Base-by-base conservation (phyloP, 345 rosid genomes). In the Geranium rotundifolium region DNA sequence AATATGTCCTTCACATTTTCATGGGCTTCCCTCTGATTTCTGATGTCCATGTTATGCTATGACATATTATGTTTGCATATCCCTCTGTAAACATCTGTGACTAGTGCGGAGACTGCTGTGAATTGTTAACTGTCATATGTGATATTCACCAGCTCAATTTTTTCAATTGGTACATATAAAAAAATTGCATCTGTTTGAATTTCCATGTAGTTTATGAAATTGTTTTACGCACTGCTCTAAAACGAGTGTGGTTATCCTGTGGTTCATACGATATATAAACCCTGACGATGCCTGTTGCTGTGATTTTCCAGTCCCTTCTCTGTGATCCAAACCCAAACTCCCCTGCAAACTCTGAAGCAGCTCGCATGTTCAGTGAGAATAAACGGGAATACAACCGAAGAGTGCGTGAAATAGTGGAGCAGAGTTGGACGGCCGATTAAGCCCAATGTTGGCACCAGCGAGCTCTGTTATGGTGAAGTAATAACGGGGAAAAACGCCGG, bases 241-340 rank as follows among this genome's bases (percentile, higher is more conserved):
- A 34, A 34, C 41, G 10, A 34, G 41, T 34, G 41, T 34, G 41
- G 7, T 14, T 14, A 7, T 37, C 1, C 27, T 23, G 27, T 23
- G 27, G 27, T 23, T 4, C 41, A 1, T 34, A 34, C 10, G 34
- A 23, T 49, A 30, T 19, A 58, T 17, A 20, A 27, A 31, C 14
- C 29, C 46, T 58, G n/a, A 58, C 58, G 55, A 54, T 23, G 27
- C 46, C 34, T 67, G 19, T 29, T 61, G 27, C 9, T 41, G 19
- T 29, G 52, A 41, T 19, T 65, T 10, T 2, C 19, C 73, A 86
- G 89, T 82, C 88, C 5, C 65, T 85, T 71, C 86, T 88, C 7
- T 88, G 89, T 68, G 91, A 88, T 27, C 95, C 95, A 50, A 85
- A 82, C 71, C 89, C 91, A 4, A 85, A 88, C 66, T 84, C 86